These are phyloP conservation scores for Datura wrightii DNA, from an alignment of 257 asterid genomes.

Conservation along the genomic window DNA sequence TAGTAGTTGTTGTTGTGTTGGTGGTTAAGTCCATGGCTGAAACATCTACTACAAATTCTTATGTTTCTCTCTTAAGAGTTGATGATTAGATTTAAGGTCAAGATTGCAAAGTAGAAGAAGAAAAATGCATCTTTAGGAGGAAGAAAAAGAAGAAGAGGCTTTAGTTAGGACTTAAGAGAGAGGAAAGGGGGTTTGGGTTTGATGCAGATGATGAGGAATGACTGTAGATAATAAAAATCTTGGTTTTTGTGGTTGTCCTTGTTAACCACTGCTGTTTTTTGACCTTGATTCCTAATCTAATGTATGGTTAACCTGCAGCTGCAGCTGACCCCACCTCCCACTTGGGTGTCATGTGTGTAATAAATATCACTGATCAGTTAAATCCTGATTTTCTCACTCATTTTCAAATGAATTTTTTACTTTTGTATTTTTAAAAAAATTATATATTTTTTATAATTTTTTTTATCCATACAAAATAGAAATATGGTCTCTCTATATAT, in stretches of 20 bases:
- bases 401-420: too few relatives aligned
- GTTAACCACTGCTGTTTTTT: slow-evolving; percentile 56
- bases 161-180: neutral
- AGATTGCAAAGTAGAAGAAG: slow-evolving; percentile 35
- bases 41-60: slow-evolving; percentile 41
- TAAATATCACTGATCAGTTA: slow-evolving; percentile 29
- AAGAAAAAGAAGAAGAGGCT: neutral
- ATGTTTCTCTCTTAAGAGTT: neutral
- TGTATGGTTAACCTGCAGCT: slow-evolving; percentile 50
- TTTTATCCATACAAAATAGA: too few relatives aligned
- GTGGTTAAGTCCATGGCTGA: slow-evolving; percentile 61
- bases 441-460: too few relatives aligned
- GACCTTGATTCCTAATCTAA: slow-evolving; percentile 54
- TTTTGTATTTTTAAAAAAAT: too few relatives aligned
- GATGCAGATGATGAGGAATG: slow-evolving; percentile 32
- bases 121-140: neutral
- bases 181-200: slow-evolving; percentile 19
- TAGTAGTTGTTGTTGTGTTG: slow-evolving; percentile 11
- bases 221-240: slow-evolving; percentile 61
- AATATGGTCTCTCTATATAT: too few relatives aligned
- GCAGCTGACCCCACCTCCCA: slow-evolving; percentile 14
- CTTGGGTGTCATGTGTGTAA: slow-evolving; percentile 30
- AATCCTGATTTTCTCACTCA: too few relatives aligned
- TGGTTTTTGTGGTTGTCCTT: slow-evolving; percentile 68
- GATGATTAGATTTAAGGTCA: slow-evolving; percentile 42